phyloP scores from a whole-genome alignment of 2,329 filamentous ascomycete species.

The Neurospora sp. region DNA sequence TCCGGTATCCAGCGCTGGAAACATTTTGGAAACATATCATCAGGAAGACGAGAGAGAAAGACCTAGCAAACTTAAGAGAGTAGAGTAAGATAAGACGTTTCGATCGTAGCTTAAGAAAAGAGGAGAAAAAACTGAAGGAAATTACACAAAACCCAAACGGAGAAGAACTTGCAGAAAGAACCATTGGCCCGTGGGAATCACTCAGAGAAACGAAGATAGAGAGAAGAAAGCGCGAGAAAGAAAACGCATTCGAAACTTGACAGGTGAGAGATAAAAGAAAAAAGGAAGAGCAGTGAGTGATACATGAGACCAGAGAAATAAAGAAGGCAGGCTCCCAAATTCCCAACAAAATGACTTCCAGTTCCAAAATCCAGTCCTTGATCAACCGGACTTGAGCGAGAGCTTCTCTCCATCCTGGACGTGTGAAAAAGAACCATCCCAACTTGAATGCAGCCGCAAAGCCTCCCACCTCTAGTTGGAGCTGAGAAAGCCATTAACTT shows the following conservation, averaged over 20 bases:
- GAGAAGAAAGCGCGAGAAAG: neutral
- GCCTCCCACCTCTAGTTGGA: conserved; percentile 2
- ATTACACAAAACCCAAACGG: conserved; percentile 7
- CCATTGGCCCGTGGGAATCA: conserved; percentile 15
- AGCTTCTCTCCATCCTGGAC: conserved; percentile 4
- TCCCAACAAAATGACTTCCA: conserved; percentile 7
- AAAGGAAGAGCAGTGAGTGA: conserved; percentile 8
- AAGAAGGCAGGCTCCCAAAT: conserved; percentile 13
- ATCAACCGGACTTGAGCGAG: conserved; percentile 13
- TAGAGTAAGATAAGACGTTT: conserved; percentile 8
- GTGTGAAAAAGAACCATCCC: conserved; percentile 10
- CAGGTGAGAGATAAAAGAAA: conserved; percentile 10
- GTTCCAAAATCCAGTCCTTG: conserved; percentile 8
- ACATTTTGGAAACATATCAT: neutral
- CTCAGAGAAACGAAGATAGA: conserved; percentile 7
- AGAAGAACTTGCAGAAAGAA: conserved; percentile 6
- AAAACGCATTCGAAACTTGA: conserved; percentile 5
- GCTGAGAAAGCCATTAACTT: conserved; percentile 7
- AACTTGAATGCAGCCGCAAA: conserved; percentile 10
- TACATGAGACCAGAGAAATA: conserved; percentile 6
- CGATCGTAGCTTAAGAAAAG: conserved; percentile 8
- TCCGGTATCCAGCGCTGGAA: neutral
- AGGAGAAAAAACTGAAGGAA: conserved; percentile 7
- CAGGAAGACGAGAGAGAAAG: conserved; percentile 10
- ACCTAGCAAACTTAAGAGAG: conserved; percentile 13